These are phyloP conservation scores for Senna tora DNA, from an alignment of 306 rosid species.

Conservation along the genomic window DNA sequence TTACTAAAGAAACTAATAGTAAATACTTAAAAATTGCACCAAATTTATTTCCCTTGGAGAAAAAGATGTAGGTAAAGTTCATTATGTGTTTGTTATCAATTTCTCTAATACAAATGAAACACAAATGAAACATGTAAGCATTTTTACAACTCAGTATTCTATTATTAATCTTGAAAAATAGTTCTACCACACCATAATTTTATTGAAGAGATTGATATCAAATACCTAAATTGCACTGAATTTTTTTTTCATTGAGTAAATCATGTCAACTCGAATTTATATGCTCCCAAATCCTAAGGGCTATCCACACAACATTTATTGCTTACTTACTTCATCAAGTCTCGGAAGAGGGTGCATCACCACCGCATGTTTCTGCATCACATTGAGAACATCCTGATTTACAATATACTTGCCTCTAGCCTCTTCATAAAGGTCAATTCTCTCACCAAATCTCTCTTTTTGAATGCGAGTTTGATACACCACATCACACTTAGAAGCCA, in stretches of 20 bases:
- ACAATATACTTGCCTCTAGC: constrained; percentile 92
- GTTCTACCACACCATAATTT: too few relatives aligned
- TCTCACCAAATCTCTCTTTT: constrained; percentile 78
- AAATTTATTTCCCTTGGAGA: not conserved
- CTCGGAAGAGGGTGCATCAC: constrained; percentile 97
- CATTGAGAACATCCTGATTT: constrained; percentile 59
- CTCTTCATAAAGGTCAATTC: constrained; percentile 75
- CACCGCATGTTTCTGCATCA: constrained; percentile 77
- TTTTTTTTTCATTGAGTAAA: not conserved
- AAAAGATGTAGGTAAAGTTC: too few relatives aligned
- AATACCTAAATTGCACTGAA: not conserved
- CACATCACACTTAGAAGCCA: constrained; percentile 80
- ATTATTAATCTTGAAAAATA: not conserved
- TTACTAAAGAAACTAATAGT: not conserved
- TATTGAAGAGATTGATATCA: not conserved
- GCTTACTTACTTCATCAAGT: constrained; percentile 85
- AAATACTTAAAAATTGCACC: not conserved
- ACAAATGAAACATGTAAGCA: not conserved
- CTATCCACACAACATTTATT: not conserved
- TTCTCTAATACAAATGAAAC: not conserved
- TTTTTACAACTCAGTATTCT: too few relatives aligned
- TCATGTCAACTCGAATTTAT: constrained; percentile 12
- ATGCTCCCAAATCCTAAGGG: constrained; percentile 2
- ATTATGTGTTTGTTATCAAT: not conserved
- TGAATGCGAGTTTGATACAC: constrained; percentile 94